A percentile compares a stretch with the other conserved stretches of the same genome.
These are phyloP conservation scores for Penicillium sclerotigenum DNA, from an alignment of 2,329 filamentous ascomycete genomes.

Conservation along the genomic window DNA sequence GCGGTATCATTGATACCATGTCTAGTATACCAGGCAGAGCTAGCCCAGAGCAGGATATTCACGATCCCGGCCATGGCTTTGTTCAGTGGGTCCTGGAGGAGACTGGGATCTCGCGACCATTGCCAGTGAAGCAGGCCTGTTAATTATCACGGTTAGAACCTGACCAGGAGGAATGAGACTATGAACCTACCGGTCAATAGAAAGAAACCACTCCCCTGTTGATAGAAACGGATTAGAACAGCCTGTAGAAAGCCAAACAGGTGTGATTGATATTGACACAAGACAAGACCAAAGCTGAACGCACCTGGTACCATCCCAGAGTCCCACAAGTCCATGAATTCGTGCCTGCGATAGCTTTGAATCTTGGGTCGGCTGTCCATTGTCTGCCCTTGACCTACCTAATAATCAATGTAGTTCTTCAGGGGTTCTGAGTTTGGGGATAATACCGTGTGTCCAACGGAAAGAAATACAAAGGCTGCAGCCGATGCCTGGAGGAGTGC, in stretches of 20 bases:
- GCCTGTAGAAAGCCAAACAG: not conserved
- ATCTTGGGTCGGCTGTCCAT: conserved; percentile 25
- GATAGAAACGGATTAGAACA: not conserved
- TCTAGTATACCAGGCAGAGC: conserved; percentile 31
- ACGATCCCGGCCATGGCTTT: conserved; percentile 29
- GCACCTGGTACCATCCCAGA: conserved; percentile 30
- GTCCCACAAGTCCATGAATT: conserved; percentile 23
- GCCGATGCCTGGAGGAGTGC: conserved; percentile 22
- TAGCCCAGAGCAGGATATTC: conserved; percentile 28
- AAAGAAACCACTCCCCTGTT: conserved; percentile 27
- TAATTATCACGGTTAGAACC: not conserved
- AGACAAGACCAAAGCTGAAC: not conserved
- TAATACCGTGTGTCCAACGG: conserved; percentile 27
- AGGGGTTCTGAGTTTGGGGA: not conserved
- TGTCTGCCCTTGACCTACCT: conserved; percentile 19
- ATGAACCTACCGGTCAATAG: conserved; percentile 20
- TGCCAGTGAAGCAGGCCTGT: conserved; percentile 29
- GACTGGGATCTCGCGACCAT: conserved; percentile 22
- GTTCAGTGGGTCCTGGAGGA: conserved; percentile 28
- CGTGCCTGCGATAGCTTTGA: conserved; percentile 22
- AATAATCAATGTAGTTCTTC: not conserved
- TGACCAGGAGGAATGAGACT: not conserved
- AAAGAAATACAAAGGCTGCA: conserved; percentile 17
- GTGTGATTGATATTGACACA: not conserved
- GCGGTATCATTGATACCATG: conserved; percentile 26